Evolutionary conservation across 2,329 filamentous ascomycete species (phyloP).

Genomic region (Pseudogymnoascus sp.): DNA sequence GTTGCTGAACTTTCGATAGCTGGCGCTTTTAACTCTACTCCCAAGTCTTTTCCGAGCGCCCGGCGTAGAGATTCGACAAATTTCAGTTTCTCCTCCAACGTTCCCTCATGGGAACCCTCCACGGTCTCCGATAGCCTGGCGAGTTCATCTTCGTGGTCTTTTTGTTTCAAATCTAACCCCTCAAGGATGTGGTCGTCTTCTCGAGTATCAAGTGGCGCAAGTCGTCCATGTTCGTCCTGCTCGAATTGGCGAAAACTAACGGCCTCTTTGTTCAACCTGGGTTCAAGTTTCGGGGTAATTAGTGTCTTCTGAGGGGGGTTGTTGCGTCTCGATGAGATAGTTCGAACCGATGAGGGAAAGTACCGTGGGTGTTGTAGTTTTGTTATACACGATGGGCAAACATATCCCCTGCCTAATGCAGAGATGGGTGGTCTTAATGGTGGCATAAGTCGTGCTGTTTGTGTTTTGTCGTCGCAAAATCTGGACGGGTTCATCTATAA

Average conservation of each 20-base stretch:
- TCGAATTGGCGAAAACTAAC: constrained; percentile 9
- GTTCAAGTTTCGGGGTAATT: not conserved
- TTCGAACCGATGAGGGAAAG: constrained; percentile 8
- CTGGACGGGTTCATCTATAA: not conserved
- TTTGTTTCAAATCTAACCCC: not conserved
- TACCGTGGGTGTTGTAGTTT: constrained; percentile 21
- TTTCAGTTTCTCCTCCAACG: not conserved
- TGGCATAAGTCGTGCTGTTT: constrained; percentile 11
- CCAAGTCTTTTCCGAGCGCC: not conserved
- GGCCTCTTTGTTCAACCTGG: not conserved
- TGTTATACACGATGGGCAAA: constrained; percentile 30
- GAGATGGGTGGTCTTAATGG: constrained; percentile 12
- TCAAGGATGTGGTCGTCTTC: not conserved
- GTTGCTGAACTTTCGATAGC: not conserved
- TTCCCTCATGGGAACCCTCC: constrained; percentile 1
- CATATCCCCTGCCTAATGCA: constrained; percentile 22
- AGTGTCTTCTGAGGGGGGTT: not conserved
- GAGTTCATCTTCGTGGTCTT: constrained; percentile 2
- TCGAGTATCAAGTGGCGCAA: not conserved
- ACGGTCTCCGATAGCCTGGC: not conserved
- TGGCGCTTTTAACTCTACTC: not conserved
- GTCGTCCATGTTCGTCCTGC: constrained; percentile 1
- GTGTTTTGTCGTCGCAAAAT: constrained; percentile 9
- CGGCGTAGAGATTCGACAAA: not conserved
- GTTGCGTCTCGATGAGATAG: constrained; percentile 3